Conservation (phyloP, 179 eudicot species). For the Gypsophila paniculata region DNA sequence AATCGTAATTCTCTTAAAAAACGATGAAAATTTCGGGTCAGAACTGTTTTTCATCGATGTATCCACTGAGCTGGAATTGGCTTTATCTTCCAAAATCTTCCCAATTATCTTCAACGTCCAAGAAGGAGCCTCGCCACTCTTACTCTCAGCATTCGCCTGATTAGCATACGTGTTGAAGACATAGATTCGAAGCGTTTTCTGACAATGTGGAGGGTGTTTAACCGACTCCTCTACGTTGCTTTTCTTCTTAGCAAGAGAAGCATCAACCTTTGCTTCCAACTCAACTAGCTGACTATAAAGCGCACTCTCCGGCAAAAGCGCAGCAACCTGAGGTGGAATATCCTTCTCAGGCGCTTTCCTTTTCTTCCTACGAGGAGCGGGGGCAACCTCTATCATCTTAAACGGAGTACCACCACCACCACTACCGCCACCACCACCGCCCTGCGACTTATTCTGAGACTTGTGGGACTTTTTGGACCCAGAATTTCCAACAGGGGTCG, state of each 20-base stretch:
- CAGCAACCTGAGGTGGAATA: slow-evolving; percentile 60
- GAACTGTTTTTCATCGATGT: slow-evolving; percentile 21
- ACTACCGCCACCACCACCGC: slow-evolving; percentile 32
- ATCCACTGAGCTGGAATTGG: slow-evolving; percentile 30
- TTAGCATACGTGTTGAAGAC: slow-evolving; percentile 75
- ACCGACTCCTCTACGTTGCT: slow-evolving; percentile 52
- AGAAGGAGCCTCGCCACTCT: slow-evolving; percentile 52
- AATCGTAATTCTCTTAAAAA: slow-evolving; percentile 71
- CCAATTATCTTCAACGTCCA: slow-evolving; percentile 87
- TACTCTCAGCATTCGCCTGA: slow-evolving; percentile 40
- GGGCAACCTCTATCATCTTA: slow-evolving; percentile 78
- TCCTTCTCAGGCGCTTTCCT: slow-evolving; percentile 54
- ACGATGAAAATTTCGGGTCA: slow-evolving; percentile 78
- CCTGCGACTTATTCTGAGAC: slow-evolving; percentile 45
- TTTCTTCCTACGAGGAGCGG: slow-evolving; percentile 75
- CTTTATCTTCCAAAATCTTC: slow-evolving; percentile 58
- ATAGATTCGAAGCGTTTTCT: slow-evolving; percentile 63
- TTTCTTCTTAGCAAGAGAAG: slow-evolving; percentile 67
- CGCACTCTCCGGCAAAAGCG: slow-evolving; percentile 71
- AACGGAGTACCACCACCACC: slow-evolving; percentile 43
- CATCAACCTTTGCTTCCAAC: slow-evolving; percentile 66
- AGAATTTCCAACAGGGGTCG: slow-evolving; percentile 39
- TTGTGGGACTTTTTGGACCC: slow-evolving; percentile 40
- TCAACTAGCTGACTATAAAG: slow-evolving; percentile 68
- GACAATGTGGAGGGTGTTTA: slow-evolving; percentile 50